Percentiles rank a stretch among this genome's conserved stretches.
phyloP scores from a whole-genome alignment of 2,329 filamentous ascomycete genomes.

The Aspergillus sojae region DNA sequence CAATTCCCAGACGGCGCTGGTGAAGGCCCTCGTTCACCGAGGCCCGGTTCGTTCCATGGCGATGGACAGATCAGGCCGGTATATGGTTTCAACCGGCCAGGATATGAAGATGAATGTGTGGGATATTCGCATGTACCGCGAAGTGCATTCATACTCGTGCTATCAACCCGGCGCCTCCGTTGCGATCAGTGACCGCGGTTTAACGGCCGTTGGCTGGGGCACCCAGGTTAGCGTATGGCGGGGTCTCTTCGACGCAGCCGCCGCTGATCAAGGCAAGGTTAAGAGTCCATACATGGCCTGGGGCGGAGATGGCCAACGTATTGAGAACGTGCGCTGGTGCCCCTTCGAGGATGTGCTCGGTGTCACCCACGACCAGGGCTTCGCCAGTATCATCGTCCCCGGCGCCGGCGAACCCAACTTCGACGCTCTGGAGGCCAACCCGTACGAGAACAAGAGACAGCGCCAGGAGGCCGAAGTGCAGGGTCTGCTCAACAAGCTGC shows the following conservation, averaged over 20 bases:
- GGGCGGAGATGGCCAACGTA: slow-evolving; percentile 79
- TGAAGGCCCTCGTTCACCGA: slow-evolving; percentile 86
- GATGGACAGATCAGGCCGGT: slow-evolving; percentile 85
- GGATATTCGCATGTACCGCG: slow-evolving; percentile 92
- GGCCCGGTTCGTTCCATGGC: slow-evolving; percentile 85
- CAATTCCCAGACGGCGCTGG: slow-evolving; percentile 80
- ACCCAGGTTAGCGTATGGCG: slow-evolving; percentile 90
- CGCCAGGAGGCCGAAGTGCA: slow-evolving; percentile 91
- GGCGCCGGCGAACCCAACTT: slow-evolving; percentile 97
- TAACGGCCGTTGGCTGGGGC: slow-evolving; percentile 89
- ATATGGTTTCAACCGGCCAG: slow-evolving; percentile 93
- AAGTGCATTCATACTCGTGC: slow-evolving; percentile 87
- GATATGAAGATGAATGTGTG: slow-evolving; percentile 92
- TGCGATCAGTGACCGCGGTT: slow-evolving; percentile 82
- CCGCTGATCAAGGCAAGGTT: slow-evolving; percentile 73
- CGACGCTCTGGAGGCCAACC: slow-evolving; percentile 90
- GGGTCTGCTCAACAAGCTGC: slow-evolving; percentile 86
- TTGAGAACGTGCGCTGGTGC: slow-evolving; percentile 87
- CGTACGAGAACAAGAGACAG: slow-evolving; percentile 91
- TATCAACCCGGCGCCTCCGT: slow-evolving; percentile 80
- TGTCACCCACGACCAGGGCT: slow-evolving; percentile 79
- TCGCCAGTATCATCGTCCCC: slow-evolving; percentile 86
- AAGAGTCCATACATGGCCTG: slow-evolving; percentile 90
- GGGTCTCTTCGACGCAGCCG: slow-evolving; percentile 77
- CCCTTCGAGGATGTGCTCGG: slow-evolving; percentile 93